Base-by-base conservation (phyloP, 106 monocot genomes). In the Xerophyta viscosa region DNA sequence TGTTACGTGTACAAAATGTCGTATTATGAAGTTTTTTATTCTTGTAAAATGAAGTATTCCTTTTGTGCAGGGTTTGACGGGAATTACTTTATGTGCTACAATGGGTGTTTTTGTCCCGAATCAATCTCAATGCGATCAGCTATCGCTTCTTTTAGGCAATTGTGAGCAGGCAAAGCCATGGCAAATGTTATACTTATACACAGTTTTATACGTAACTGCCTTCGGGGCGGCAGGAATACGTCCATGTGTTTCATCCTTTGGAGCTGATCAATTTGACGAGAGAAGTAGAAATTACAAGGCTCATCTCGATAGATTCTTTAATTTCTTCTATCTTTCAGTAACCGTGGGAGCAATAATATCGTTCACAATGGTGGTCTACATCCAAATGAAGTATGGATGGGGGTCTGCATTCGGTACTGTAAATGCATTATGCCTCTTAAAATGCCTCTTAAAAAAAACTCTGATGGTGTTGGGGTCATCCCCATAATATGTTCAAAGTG, bases 191-290 rank as follows among this genome's bases (percentile, higher is more conserved):
- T 84, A 77, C 51, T 79, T 93, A 15, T 52, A 93, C 28, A 47
- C 65, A 20, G 83, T 88, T 41, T 80, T 94, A 20, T 94, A 94
- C 31, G 55, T 78, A 10, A 80, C 88, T 15, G 84, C 65, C 4
- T 74, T 94, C 39, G 93, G 93, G 48, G 81, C 88, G 13, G 88
- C 88, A n/a, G 93, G 93, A 20, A 88, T 88, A 46, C 52, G 88
- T 31, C 93, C 93, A 4, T 88, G 88, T 47, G 88, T 94, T 52
- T 92, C 92, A 2, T 82, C 92, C 22, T 92, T 92, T 51, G 92
- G 92, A 19, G 92, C 92, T 18, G 92, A 92, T 64, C 92, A 92
- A 67, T 92, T 92, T 60, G 86, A 92, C 21, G 86, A 86, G 65
- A 75, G 57, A 45, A 73, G 62, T 24, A 45, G 37, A 36, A 48